phyloP scores from a whole-genome alignment of 352 stramenopile genomes.

The Aphanomyces stellatus region DNA sequence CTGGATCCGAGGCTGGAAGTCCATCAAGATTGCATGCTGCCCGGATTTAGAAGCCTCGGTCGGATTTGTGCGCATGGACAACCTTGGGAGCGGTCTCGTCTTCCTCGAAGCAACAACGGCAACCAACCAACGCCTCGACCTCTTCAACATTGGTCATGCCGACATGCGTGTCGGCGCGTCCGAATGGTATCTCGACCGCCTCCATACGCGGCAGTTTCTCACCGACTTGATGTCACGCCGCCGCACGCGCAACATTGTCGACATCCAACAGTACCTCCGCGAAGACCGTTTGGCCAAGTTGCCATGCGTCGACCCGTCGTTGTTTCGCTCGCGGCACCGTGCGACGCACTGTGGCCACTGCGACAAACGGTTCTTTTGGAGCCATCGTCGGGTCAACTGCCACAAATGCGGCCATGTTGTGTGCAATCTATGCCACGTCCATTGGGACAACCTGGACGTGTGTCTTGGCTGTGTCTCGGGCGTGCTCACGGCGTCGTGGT shows the following conservation, averaged over 20 bases:
- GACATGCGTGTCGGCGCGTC: not conserved
- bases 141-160: not conserved
- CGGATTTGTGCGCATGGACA: not conserved
- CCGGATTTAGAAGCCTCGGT: not conserved
- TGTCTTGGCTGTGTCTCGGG: no score
- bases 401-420: not conserved
- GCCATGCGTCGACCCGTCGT: not conserved
- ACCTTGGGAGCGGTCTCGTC: not conserved
- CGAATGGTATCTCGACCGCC: not conserved
- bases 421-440: not conserved
- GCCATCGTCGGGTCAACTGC: not conserved
- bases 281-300: not conserved
- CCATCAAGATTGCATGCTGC: not conserved
- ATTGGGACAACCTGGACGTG: no score
- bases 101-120: not conserved
- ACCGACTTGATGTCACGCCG: not conserved
- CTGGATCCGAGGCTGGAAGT: not conserved
- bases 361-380: not conserved
- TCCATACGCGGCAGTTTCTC: not conserved
- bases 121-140: not conserved
- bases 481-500: no score
- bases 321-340: not conserved
- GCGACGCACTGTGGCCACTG: not conserved
- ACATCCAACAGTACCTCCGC: not conserved
- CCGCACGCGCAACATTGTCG: not conserved